Base-by-base conservation (phyloP, 2,329 filamentous ascomycete genomes). In the Lithohypha guttulata region DNA sequence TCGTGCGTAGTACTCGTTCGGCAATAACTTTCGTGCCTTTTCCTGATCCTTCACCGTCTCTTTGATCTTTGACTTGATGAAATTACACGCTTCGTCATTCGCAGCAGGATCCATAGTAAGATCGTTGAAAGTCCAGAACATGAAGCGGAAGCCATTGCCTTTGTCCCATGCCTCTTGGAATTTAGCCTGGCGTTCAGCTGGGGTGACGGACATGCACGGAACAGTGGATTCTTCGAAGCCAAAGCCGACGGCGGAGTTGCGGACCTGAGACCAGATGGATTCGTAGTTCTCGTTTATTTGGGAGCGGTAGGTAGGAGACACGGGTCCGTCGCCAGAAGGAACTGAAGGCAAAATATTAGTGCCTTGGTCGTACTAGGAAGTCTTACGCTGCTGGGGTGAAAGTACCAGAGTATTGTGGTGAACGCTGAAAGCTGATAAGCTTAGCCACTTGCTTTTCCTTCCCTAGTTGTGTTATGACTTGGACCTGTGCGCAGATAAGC, bases 1-100 rank as follows among this genome's bases (percentile, higher is more conserved):
- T 55, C 73, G 77, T 23, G 64, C 58, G 11, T 69, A 74, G 45
- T 73, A 73, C 27, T 70, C 55, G 37, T 74, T 67, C 1, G 66
- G 73, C 58, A 31, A 46, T 6, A 61, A 49, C 6, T 51, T 44
- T 6, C 42, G 38, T 6, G 48, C 51, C 33, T 55, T 60, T 20
- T 51, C 40, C 8, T 54, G 56, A 35, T 61, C 57, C 17, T 51
- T 48, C 10, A 62, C 54, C 2, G 46, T 51, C n/a, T 42, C 31
- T 2, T 41, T 10, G 23, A 60, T 60, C 42, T 59, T 59, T n/a
- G 50, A 49, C 19, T 51, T 47, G 42, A 62, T 54, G 46, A 62
- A 66, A 8, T 58, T 47, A 37, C 55, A 59, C 0, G 59, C 57
- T 17, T 53, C 55, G 14, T 57, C 47, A 42, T 67, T 66, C 14